These are phyloP conservation scores for Diatrype stigma DNA, from an alignment of 2,329 filamentous ascomycete genomes.

Conservation along the genomic window DNA sequence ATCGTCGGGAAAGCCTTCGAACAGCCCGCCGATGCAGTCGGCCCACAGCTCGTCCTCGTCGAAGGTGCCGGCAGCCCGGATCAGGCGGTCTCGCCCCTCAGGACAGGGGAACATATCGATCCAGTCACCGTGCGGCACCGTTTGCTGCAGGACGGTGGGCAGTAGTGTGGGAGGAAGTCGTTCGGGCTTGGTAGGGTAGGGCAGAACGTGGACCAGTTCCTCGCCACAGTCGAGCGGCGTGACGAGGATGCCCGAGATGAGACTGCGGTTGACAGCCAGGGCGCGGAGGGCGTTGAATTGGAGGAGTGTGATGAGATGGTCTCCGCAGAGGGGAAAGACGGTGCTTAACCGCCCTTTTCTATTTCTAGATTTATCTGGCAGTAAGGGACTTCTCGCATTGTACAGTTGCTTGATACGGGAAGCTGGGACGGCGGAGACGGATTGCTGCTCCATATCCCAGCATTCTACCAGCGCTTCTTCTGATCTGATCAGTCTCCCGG, in stretches of 20 bases:
- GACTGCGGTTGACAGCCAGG: slow-evolving; percentile 30
- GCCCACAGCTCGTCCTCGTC: slow-evolving; percentile 40
- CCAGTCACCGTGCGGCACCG: slow-evolving; percentile 34
- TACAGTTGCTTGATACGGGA: slow-evolving; percentile 28
- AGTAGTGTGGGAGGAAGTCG: slow-evolving; percentile 28
- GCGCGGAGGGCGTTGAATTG: slow-evolving; percentile 38
- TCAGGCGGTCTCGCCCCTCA: slow-evolving; percentile 35
- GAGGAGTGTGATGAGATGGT: slow-evolving; percentile 39
- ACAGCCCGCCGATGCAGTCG: slow-evolving; percentile 39
- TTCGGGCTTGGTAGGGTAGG: slow-evolving; percentile 24
- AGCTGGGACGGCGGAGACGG: slow-evolving; percentile 25
- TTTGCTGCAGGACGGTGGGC: slow-evolving; percentile 36
- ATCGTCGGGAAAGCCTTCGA: slow-evolving; percentile 38
- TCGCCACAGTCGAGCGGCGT: slow-evolving; percentile 29
- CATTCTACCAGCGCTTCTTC: slow-evolving; percentile 30
- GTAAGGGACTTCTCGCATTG: slow-evolving; percentile 25
- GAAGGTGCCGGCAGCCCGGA: slow-evolving; percentile 30
- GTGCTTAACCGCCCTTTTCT: slow-evolving; percentile 19
- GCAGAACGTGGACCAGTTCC: slow-evolving; percentile 25
- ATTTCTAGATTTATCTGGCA: slow-evolving; percentile 20
- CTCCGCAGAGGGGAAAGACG: slow-evolving; percentile 34
- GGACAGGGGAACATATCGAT: slow-evolving; percentile 38
- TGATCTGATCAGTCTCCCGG: slow-evolving; percentile 18
- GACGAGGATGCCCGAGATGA: slow-evolving; percentile 28
- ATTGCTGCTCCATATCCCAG: slow-evolving; percentile 30